Evolutionary conservation across 179 eudicot species (phyloP).

Genomic region (Beta corolliflora): DNA sequence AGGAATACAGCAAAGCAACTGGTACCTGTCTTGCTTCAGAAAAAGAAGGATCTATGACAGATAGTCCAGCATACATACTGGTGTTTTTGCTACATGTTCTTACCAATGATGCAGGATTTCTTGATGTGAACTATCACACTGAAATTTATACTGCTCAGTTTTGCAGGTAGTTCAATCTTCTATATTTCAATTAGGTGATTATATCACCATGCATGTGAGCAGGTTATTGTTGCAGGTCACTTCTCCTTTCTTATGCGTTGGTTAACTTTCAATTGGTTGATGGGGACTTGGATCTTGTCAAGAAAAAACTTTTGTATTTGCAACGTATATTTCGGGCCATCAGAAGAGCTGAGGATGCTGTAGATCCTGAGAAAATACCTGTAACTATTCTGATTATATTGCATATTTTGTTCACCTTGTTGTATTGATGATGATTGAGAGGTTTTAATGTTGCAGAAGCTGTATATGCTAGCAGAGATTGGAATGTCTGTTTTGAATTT

Average conservation of each 20-base stretch:
- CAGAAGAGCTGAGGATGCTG: conserved; percentile 81
- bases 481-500: conserved; percentile 55
- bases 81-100: conserved; percentile 85
- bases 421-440: conserved; percentile 11
- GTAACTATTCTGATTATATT: conserved; percentile 42
- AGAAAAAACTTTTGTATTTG: conserved; percentile 43
- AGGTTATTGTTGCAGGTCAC: conserved; percentile 58
- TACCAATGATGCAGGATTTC: conserved; percentile 76
- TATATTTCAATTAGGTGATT: too few relatives aligned
- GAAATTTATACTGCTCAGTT: conserved; percentile 54
- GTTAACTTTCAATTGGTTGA: conserved; percentile 36
- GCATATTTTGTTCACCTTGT: conserved; percentile 2
- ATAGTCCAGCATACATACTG: conserved; percentile 64
- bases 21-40: conserved; percentile 30
- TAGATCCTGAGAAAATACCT: conserved; percentile 55
- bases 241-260: conserved; percentile 59
- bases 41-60: conserved; percentile 43
- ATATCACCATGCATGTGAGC: conserved; percentile 11
- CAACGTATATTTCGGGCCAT: conserved; percentile 68
- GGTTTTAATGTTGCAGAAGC: conserved; percentile 54
- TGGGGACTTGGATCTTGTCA: conserved; percentile 44
- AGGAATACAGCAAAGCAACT: conserved; percentile 48
- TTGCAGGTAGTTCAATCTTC: conserved; percentile 50
- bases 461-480: conserved; percentile 70
- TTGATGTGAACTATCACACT: conserved; percentile 48